These are phyloP conservation scores for Ophiognomonia clavigignenti-juglandacearum DNA, from an alignment of 2,329 filamentous ascomycete genomes.

Conservation along the genomic window DNA sequence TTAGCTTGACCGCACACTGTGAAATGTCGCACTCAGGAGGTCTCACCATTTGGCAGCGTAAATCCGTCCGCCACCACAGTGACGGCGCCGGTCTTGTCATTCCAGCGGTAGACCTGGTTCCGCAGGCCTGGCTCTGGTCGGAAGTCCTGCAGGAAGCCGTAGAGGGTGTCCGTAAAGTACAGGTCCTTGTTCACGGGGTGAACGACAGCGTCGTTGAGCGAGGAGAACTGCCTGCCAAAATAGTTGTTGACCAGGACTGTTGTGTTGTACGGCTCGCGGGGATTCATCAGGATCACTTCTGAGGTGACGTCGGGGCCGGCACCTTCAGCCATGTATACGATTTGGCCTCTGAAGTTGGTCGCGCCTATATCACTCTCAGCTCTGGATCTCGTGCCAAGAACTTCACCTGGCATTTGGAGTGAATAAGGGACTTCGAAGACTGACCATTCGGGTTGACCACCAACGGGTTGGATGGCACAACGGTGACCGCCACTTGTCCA, in stretches of 20 bases:
- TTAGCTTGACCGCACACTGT: too few relatives aligned
- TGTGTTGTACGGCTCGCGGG: conserved; percentile 43
- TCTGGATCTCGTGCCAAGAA: not conserved
- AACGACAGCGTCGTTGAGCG: conserved; percentile 52
- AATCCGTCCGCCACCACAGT: conserved; percentile 55
- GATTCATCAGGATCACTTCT: conserved; percentile 38
- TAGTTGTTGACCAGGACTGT: conserved; percentile 54
- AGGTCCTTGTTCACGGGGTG: conserved; percentile 50
- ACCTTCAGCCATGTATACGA: conserved; percentile 46
- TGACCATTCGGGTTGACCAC: conserved; percentile 48
- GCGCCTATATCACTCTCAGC: conserved; percentile 29
- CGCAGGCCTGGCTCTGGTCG: conserved; percentile 46
- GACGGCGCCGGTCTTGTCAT: conserved; percentile 44
- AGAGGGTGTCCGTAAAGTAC: conserved; percentile 62
- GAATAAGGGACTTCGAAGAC: not conserved
- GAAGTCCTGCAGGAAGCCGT: conserved; percentile 56
- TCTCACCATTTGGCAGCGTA: conserved; percentile 46
- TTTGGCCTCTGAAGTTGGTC: conserved; percentile 44
- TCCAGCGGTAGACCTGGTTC: conserved; percentile 55
- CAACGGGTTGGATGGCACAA: conserved; percentile 36
- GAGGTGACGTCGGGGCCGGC: conserved; percentile 38
- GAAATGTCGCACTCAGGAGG: too few relatives aligned
- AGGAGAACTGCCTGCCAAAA: conserved; percentile 56
- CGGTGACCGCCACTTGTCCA: conserved; percentile 35
- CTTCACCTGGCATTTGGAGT: not conserved